Evolutionary conservation across 202 grass and related monocot genomes (phyloP), one percentile per base, ranked within the genome.

Genomic region (Panicum hallii): DNA sequence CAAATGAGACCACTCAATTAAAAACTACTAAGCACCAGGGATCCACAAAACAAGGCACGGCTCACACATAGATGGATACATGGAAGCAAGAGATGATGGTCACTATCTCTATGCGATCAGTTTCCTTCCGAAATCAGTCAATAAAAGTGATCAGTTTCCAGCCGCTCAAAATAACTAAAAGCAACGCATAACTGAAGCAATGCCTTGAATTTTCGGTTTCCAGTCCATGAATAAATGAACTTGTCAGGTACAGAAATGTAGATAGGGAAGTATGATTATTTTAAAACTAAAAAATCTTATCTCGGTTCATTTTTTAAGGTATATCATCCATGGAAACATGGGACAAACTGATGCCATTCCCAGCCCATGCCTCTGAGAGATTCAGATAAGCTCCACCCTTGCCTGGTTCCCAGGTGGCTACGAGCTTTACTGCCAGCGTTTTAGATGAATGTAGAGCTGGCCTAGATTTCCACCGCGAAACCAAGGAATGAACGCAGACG

Each of bases 21-120:
- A 38, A 60, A 50, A 78, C 63, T 58, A 91, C 85, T 82, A 74
- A 62, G 71, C 8, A 38, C 7, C 17, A 57, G 77, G 71, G 47
- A 85, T 85, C 77, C 63, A 87, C 84, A 75, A 80, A 46, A 75
- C 80, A 75, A 70, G 53, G 53, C 68, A 73, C 63, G 66, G 10
- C 38, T 34, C 30, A 56, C 54, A 64, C 45, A 63, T 76, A 48
- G 70, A 64, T 23, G 48, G 42, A 55, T 41, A 84, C 71, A 81
- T 85, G 77, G 73, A 81, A 16, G 75, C 36, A 46, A 75, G 54
- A 74, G 30, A 40, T 68, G 46, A 3, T 70, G 38, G 34, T 17
- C 34, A 32, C 36, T 41, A 56, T 34, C 45, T 13, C 20, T 72
- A 52, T 67, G 17, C 1, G 20, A 53, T 41, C 71, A 67, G 56